Evolutionary conservation across 352 stramenopile genomes (phyloP).

Genomic region (Globisporangium nodosum): DNA sequence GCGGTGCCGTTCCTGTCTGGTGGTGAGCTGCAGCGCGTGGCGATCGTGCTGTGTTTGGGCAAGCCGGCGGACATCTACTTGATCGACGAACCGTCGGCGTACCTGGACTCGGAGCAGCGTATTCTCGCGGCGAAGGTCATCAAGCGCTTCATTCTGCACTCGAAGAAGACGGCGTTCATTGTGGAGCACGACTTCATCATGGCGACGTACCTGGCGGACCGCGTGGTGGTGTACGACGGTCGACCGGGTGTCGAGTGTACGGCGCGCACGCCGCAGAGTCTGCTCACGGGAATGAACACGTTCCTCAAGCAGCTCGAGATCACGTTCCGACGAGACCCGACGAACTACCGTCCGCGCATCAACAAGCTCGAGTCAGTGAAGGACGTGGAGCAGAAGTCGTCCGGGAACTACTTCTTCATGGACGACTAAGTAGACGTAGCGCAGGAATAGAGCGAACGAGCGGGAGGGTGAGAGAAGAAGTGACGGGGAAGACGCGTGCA

Average conservation of each 20-base stretch:
- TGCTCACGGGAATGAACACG: conserved; percentile 98
- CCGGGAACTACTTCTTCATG: conserved; percentile 99
- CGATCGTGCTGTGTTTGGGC: conserved; percentile 97
- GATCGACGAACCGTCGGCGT: conserved; percentile 99
- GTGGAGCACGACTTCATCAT: conserved; percentile 99
- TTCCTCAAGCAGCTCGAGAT: conserved; percentile 99
- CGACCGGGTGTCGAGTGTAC: conserved; percentile 97
- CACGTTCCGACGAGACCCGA: conserved; percentile 99
- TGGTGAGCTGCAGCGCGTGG: conserved; percentile 98
- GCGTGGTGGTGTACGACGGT: conserved; percentile 95
- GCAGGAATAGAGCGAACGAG: conserved; percentile 3
- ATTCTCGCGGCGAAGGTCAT: conserved; percentile 99
- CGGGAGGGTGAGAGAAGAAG: not conserved
- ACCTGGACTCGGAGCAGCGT: conserved; percentile 99
- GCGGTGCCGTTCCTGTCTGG: conserved; percentile 97
- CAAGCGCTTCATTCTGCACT: conserved; percentile 99
- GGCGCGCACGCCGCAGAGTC: conserved; percentile 90
- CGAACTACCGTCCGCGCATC: conserved; percentile 98
- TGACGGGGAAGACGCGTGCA: not conserved
- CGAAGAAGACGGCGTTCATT: conserved; percentile 99
- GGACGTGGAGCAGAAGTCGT: conserved; percentile 96
- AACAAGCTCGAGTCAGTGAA: conserved; percentile 96
- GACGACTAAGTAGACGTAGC: conserved; percentile 79
- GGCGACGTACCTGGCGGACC: conserved; percentile 98
- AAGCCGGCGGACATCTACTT: conserved; percentile 99